Evolutionary conservation across 2,329 filamentous ascomycete species (phyloP), one percentile per base, ranked within the genome.

Genomic region (Sarocladiaceae sp.): DNA sequence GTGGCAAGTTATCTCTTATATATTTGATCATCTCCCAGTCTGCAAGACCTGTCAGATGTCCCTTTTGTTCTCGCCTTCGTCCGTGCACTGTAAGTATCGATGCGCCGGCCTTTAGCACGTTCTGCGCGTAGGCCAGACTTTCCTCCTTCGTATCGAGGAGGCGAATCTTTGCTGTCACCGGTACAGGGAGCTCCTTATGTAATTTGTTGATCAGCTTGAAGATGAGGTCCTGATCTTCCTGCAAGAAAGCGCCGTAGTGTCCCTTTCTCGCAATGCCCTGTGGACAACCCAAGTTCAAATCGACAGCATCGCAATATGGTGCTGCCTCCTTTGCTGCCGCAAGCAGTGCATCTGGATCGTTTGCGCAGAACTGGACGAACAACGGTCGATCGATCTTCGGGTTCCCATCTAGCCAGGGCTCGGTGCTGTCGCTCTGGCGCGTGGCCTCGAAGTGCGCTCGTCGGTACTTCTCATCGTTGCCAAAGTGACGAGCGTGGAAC

Each of bases 341-440:
- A 46, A 97, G 82, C 18, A 96, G 78, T 51, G 87, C 83, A n/a
- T 87, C 79, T 0, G 90, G 83, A 55, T 94, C 85, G 68, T 94
- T 95, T 56, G 90, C 88, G 76, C 94, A 99, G 70, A 99, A 99
- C 64, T 99, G 94, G 3, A 97, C 93, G 61, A 97, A 91, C 10
- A 97, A 82, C 0, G 94, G 94, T 5, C 94, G 82, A 69, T 99
- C 94, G 54, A 91, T 75, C 13, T 77, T 64, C 0, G 91, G 88
- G 68, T 97, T 93, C 39, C 94, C 94, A 70, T 99, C 94, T 23
- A 97, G 84, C 68, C 83, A 88, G 5, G 71, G 68, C 11, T 73
- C 65, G 22, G 55, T 46, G 6, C 37, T 53, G 60, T 65, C 28
- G 57, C 37, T 25, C 20, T 29, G 35, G 22, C 26, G 68, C 4